These are phyloP conservation scores for Penicillium paradoxum DNA, from an alignment of 495 filamentous ascomycete genomes.

Conservation along the genomic window DNA sequence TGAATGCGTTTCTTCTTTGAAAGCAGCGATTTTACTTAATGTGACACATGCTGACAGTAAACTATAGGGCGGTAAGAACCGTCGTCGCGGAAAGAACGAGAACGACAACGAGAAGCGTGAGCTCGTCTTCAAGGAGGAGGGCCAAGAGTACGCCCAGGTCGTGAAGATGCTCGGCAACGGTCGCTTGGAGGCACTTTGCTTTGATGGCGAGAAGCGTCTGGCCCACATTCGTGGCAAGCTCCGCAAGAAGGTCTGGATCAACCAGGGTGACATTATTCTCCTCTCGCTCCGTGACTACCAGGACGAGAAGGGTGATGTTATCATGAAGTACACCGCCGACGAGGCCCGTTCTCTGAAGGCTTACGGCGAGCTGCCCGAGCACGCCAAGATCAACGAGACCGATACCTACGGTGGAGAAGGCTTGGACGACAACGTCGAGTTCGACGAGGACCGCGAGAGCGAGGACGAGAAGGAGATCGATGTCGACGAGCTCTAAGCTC, in stretches of 20 bases:
- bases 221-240: slow-evolving; percentile 73
- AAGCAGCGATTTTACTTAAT: neutral
- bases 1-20: neutral
- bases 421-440: slow-evolving; percentile 56
- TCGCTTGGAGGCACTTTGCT: slow-evolving; percentile 92
- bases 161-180: slow-evolving; percentile 99
- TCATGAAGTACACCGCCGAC: slow-evolving; percentile 97
- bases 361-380: slow-evolving; percentile 95
- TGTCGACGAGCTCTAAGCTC: slow-evolving; percentile 54
- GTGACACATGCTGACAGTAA: slow-evolving; percentile 19
- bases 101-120: slow-evolving; percentile 99
- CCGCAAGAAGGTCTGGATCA: slow-evolving; percentile 98
- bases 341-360: slow-evolving; percentile 93
- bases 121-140: slow-evolving; percentile 97
- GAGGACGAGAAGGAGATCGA: slow-evolving; percentile 57
- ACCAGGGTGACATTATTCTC: slow-evolving; percentile 98
- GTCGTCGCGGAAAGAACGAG: slow-evolving; percentile 99
- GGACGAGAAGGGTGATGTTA: slow-evolving; percentile 98
- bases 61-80: slow-evolving; percentile 93
- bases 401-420: slow-evolving; percentile 76
- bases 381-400: slow-evolving; percentile 99
- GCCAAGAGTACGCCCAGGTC: slow-evolving; percentile 98
- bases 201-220: slow-evolving; percentile 73
- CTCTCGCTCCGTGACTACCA: slow-evolving; percentile 97
- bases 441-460: slow-evolving; percentile 54